Evolutionary conservation across 106 monocot species (phyloP), one percentile per base, ranked within the genome.

Genomic region (Platanthera zijinensis): DNA sequence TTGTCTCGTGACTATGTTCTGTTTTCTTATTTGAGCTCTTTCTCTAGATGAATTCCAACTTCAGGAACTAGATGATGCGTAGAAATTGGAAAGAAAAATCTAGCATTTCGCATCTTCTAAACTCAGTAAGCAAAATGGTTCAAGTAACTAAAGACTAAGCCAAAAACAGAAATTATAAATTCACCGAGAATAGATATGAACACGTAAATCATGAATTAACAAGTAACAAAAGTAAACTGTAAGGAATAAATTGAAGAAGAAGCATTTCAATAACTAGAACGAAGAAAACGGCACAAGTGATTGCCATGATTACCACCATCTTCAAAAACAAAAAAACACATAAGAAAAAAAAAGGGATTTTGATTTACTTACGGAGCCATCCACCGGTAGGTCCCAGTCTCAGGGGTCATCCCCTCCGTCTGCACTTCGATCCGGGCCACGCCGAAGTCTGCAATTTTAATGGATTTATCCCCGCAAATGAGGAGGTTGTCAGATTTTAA

Each of bases 311-410:
- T 30, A 66, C 30, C 11, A 32, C 6, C 30, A 66, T 30, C 66
- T 30, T 66, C 30, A 12, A 66, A 66, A 30, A 6, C 64, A 28
- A 32, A 66, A 66, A 66, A 19, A 2, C 5, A 62, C 28, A 66
- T 32, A 66, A 1, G 39, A 39, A 39, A 39, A 39, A 39, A 39
- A 39, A 39, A 39, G 32, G 2, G 2, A 3, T 39, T 66, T 66
- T 66, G 66, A 30, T 66, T 25, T 12, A 63, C 86, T 74, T 86
- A 86, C 83, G 86, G 86, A 46, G 86, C 86, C 82, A 86, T 86
- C 86, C 86, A 86, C 13, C 83, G 79, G 25, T 86, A 86, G 18
- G 86, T 86, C 74, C 86, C 86, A 10, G 86, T 86, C 76, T 86
- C 86, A 2, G 86, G 86, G n/a, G 83, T 86, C 86, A 86, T 86